Base-by-base conservation (phyloP, 106 monocot species). In the Chionographis japonica region DNA sequence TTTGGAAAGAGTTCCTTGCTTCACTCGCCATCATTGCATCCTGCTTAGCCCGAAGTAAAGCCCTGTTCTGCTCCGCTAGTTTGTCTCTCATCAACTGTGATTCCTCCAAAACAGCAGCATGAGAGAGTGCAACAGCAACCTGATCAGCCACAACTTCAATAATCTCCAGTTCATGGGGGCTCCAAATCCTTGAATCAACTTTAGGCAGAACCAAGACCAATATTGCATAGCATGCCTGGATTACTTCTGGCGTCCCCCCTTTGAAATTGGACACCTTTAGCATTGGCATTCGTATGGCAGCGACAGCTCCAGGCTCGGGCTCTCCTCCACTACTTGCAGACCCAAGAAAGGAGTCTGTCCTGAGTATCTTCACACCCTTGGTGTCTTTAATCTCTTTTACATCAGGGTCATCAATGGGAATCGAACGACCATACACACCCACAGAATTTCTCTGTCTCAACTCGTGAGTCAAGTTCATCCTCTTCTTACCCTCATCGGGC, bases 111-210 rank as follows among this genome's bases (percentile, higher is more conserved):
- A 86, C 70, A 15, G 83, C 75, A 61, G 90, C 90, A 73, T 90
- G 90, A 4, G 86, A 86, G 8, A 90, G 81, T 17, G 90, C 90
- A 54, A 90, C 86, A 6, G 90, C 78, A 11, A 90, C 86, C 68
- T 90, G 90, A 74, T 86, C 90, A 17, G 86, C 90, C 9, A 90
- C 78, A 3, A 86, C 86, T 63, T 83, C 81, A 41, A 86, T 70
- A 43, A 86, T 81, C 65, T 86, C 90, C 64, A 90, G 56, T 36
- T 90, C 90, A 12, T 84, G 78, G 35, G 3, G 14, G 20, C 67
- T 77, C 90, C 90, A 90, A 40, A 27, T 46, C 72, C 79, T 82
- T 14, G 69, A 63, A 37, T 71, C 73, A 42, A 74, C 86, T n/a
- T 63, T 40, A 12, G 86, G 90, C 1, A 78, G 86, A 35, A 84